Evolutionary conservation across 2,329 filamentous ascomycete species (phyloP), one percentile per base, ranked within the genome.

Genomic region (Hypoxylon sp.): DNA sequence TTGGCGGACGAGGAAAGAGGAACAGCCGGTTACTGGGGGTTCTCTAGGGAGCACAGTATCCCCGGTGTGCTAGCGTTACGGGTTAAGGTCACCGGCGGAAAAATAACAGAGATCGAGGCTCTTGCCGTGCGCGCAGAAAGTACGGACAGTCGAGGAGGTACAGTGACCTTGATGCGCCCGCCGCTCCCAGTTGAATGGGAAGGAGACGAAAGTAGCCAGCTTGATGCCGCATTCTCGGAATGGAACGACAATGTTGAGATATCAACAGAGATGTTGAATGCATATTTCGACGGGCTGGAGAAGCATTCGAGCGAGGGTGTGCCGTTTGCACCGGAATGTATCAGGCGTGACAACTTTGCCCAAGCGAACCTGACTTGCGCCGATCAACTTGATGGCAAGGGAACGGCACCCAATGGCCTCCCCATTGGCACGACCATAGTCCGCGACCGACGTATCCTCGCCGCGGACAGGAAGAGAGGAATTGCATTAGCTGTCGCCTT

Each of bases 101-200:
- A 68, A 34, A 69, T 74, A 49, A 65, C 65, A 14, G 69, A 72
- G 51, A 65, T 73, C 38, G 72, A 74, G 38, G 66, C 67, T 1
- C 52, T 71, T 46, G 63, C 60, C 32, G 69, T 74, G 23, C 71
- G 72, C 25, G 72, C 69, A 6, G 72, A 74, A 57, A 41, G 45
- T 2, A 53, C 49, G 0, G 69, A 58, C 9, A 61, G 58, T n/a
- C 63, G 69, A 32, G 71, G 71, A 25, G 69, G 71, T 2, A 74
- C 66, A 2, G 43, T 68, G 30, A 74, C 71, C 1, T 59, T 74
- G 23, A 74, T 74, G 69, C 71, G 72, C 1, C 71, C 72, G 28
- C 71, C 71, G 6, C 66, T 73, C 17, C 71, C 71, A 28, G 61
- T 71, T 2, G 72, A 74, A 43, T 74, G 71, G 69, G 59, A 70